These are phyloP conservation scores for Ambrosia hybrid DNA, from an alignment of 140 eudicot genomes.

Conservation along the genomic window DNA sequence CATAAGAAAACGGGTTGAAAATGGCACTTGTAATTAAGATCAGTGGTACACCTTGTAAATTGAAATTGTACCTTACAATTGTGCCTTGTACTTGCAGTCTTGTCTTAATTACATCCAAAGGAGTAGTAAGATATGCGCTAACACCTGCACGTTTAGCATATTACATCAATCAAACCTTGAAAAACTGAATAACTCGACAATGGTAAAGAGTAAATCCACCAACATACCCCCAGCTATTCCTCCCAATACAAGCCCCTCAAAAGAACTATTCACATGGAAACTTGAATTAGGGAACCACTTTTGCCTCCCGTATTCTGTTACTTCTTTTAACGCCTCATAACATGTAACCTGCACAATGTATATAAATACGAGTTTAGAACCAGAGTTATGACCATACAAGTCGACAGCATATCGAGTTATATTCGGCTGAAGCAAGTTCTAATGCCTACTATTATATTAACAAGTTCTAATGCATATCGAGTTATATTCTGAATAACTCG, in stretches of 20 bases:
- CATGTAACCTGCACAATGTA: conserved; percentile 65
- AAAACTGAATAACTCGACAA: neutral
- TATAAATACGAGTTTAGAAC: neutral
- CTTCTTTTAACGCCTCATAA: conserved; percentile 76
- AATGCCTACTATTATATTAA: too few relatives aligned
- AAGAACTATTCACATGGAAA: conserved; percentile 54
- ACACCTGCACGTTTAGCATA: conserved; percentile 52
- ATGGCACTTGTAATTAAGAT: neutral
- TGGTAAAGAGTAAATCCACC: conserved; percentile 9
- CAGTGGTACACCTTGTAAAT: neutral
- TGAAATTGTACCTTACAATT: conserved; percentile 45
- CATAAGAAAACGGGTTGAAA: neutral
- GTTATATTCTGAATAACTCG: too few relatives aligned
- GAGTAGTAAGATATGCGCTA: conserved; percentile 92
- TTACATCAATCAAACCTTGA: conserved; percentile 16
- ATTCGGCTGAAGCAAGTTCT: conserved; percentile 1
- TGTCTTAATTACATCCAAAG: conserved; percentile 93
- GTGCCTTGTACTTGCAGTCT: conserved; percentile 96
- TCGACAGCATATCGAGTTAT: neutral
- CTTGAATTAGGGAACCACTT: conserved; percentile 58
- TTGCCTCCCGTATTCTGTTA: conserved; percentile 64
- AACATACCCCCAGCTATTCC: conserved; percentile 94
- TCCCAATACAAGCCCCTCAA: conserved; percentile 91
- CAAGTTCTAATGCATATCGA: too few relatives aligned
- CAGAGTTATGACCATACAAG: neutral